Evolutionary conservation across 495 filamentous ascomycete species (phyloP), one percentile per base, ranked within the genome.

Genomic region (Chaetomium fimeti): DNA sequence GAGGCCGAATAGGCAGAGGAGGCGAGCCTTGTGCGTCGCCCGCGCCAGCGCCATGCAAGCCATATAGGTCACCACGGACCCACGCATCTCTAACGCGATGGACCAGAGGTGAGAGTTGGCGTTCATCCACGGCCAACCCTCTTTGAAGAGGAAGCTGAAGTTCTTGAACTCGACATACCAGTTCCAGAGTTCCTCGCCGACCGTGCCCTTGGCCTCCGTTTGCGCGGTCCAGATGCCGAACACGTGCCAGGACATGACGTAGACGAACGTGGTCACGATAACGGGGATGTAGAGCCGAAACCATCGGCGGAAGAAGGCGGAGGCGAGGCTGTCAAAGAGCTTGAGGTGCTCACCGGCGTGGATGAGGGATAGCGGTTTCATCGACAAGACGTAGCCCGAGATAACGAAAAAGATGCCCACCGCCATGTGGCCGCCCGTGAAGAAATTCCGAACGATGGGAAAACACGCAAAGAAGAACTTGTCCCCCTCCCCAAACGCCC

Each of bases 91-190:
- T 6, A 78, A 64, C 61, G 77, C 74, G 58, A 80, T 78, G 18
- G 76, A 80, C 77, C 76, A 80, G 12, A 76, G 67, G 51, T 80
- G 77, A 16, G 66, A 65, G 67, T 80, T 78, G 71, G 70, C 74
- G 29, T 63, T 66, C 47, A 77, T 47, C 75, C 73, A 78, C 45
- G 63, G 45, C 45, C 55, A 63, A 2, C 70, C 70, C 28, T 72
- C 74, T 60, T 79, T 79, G 70, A 80, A 84, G 48, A 84, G 63
- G 74, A 83, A 85, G 72, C 76, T 83, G 73, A 83, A 86, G 71
- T 84, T 83, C 68, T 85, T 86, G 74, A 85, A 79, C 70, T 86
- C 81, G 45, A 63, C 57, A 61, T 86, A 86, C 80, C 82, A 84
- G 36, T 78, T 79, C 77, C 75, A 80, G 7, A 83, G 27, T 69